These are phyloP conservation scores for Aspergillus conjunctus DNA, from an alignment of 495 filamentous ascomycete species.

Conservation along the genomic window DNA sequence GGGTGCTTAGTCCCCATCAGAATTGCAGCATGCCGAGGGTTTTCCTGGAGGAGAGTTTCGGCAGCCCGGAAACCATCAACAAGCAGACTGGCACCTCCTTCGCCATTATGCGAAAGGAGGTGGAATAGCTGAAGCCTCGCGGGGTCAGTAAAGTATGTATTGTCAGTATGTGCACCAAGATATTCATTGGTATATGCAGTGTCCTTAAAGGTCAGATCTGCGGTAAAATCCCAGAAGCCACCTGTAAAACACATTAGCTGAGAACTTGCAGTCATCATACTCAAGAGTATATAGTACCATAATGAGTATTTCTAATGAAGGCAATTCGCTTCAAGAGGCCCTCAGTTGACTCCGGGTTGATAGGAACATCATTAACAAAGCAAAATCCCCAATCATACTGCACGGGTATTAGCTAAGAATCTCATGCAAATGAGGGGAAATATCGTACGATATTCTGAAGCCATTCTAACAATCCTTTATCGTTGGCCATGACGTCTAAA, in stretches of 20 bases:
- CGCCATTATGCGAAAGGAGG: constrained; percentile 72
- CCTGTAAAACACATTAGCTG: constrained; percentile 40
- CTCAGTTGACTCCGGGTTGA: constrained; percentile 67
- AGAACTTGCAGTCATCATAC: not conserved
- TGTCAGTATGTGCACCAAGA: constrained; percentile 84
- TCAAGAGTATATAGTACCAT: constrained; percentile 54
- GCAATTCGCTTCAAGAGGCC: constrained; percentile 74
- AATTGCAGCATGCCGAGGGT: constrained; percentile 50
- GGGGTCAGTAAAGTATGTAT: constrained; percentile 89
- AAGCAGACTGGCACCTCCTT: constrained; percentile 71
- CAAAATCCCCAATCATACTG: constrained; percentile 66
- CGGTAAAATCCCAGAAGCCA: constrained; percentile 92
- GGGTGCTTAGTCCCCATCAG: constrained; percentile 58
- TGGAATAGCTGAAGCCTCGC: constrained; percentile 90
- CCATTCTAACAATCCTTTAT: constrained; percentile 57
- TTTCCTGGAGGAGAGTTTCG: constrained; percentile 48
- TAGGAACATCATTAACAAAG: constrained; percentile 68
- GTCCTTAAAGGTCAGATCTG: constrained; percentile 84
- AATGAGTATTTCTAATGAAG: constrained; percentile 84
- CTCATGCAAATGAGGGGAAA: constrained; percentile 1
- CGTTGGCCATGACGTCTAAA: constrained; percentile 58
- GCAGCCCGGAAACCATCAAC: constrained; percentile 84
- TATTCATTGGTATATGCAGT: constrained; percentile 87
- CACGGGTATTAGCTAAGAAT: constrained; percentile 17
- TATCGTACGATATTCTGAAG: constrained; percentile 58